Evolutionary conservation across 768 basidiomycete species (phyloP).

Genomic region (Mycena haematopus): DNA sequence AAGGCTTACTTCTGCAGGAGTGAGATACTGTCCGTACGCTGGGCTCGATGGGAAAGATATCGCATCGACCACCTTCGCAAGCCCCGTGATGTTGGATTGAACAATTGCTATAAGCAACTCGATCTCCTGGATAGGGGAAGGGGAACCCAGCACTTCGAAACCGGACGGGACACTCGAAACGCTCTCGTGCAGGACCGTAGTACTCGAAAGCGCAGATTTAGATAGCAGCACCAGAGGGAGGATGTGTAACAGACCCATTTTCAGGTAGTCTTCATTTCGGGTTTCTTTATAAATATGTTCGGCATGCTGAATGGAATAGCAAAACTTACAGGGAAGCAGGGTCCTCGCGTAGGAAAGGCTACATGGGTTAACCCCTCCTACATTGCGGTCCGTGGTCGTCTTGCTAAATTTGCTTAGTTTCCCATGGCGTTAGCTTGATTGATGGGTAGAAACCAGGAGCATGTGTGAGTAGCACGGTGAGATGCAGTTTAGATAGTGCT

Average conservation of each 20-base stretch:
- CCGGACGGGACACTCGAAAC: constrained; percentile 1
- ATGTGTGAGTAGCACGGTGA: no score
- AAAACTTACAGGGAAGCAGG: neutral
- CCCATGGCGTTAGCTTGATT: no score
- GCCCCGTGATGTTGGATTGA: constrained; percentile 11
- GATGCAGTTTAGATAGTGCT: no score
- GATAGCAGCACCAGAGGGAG: neutral
- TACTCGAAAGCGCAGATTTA: constrained; percentile 2
- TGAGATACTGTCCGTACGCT: constrained; percentile 2
- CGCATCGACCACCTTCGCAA: constrained; percentile 6
- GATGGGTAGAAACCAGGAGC: no score
- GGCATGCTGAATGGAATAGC: neutral
- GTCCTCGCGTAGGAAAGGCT: no score
- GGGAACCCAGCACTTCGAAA: constrained; percentile 1
- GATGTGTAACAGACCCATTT: constrained; percentile 1
- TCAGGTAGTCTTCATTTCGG: neutral
- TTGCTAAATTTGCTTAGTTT: no score
- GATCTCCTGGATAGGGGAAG: constrained; percentile 8
- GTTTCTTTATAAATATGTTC: neutral
- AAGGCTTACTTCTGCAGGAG: constrained; percentile 6
- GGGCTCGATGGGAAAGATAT: neutral
- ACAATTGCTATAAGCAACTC: constrained; percentile 2
- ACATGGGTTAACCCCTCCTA: no score
- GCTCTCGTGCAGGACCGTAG: constrained; percentile 8
- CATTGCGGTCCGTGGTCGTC: no score